Conservation (phyloP, 805 yeast species). For the Barnettozyma pratensis region DNA sequence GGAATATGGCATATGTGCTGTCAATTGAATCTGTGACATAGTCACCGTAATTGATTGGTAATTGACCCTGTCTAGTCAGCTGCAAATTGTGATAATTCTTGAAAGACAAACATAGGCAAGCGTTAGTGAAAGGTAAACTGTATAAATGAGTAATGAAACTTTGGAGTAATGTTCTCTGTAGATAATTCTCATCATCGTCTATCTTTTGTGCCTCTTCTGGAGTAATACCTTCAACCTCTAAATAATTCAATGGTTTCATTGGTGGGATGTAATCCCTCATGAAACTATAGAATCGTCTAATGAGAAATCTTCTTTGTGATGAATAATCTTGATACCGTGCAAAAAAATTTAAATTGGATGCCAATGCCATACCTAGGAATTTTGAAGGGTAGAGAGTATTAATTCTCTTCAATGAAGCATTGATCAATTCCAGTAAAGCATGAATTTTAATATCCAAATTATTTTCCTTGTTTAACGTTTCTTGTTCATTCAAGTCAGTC, state of each 20-base stretch:
- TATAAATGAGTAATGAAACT: conserved; percentile 53
- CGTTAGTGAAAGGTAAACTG: conserved; percentile 31
- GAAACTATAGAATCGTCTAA: conserved; percentile 62
- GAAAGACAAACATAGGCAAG: conserved; percentile 26
- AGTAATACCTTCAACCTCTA: conserved; percentile 25
- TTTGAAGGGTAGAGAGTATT: conserved; percentile 73
- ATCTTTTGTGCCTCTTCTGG: conserved; percentile 37
- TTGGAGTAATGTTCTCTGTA: conserved; percentile 63
- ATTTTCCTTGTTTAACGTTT: conserved; percentile 7
- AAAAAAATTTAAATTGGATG: conserved; percentile 51
- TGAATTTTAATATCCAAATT: conserved; percentile 48
- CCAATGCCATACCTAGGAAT: conserved; percentile 63
- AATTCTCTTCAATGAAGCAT: conserved; percentile 53
- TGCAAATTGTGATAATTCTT: conserved; percentile 21
- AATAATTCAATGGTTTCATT: conserved; percentile 33
- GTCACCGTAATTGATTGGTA: conserved; percentile 2
- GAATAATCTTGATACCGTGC: conserved; percentile 33
- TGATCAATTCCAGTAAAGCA: conserved; percentile 59
- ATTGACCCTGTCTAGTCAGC: conserved; percentile 11
- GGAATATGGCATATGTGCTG: conserved; percentile 30
- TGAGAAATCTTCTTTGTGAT: conserved; percentile 35
- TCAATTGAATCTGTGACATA: conserved; percentile 18
- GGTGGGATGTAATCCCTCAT: conserved; percentile 54
- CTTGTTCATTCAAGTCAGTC: background rate
- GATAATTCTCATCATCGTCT: conserved; percentile 49